Base-by-base conservation (phyloP, 2,329 filamentous ascomycete genomes). In the Thermothelomyces thermophilus region DNA sequence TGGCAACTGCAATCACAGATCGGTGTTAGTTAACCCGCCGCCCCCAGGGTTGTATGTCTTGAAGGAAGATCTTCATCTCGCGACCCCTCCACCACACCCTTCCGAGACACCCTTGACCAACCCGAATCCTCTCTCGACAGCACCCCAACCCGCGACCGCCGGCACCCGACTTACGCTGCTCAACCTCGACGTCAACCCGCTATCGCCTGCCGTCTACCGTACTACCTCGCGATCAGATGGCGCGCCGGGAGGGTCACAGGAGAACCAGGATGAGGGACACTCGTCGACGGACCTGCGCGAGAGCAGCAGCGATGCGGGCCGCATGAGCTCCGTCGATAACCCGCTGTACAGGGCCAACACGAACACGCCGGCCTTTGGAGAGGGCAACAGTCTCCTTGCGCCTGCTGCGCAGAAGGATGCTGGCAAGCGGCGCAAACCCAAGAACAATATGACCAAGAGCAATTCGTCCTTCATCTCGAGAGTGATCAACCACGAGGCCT, bases 401-500 rank as follows among this genome's bases (percentile, higher is more conserved):
- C 69, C 80, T 3, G 74, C 76, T 16, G 76, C 77, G 45, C 74
- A 76, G 26, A 89, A 88, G 62, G 87, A 90, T 62, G 77, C 80
- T 35, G 82, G 80, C 56, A 96, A 96, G 74, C 79, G 82, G 65
- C 81, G 84, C 63, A 98, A 98, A 67, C 93, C 93, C 2, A 98
- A 97, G 76, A 97, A 91, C 69, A 97, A 94, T 67, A 93, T 98
- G 67, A 84, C 91, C 46, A 98, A 98, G 74, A 97, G 90, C 71
- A 97, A 95, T 68, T 98, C 93, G 9, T 95, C 91, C 0, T 98
- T 96, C 64, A 93, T 98, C 26, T 96, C 91, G n/a, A 76, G 93
- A 48, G 91, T 96, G 28, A 95, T 97, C 56, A 84, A 90, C 14
- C 87, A 95, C 62, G 93, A 98, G 61, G 76, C 77, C 4, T 68